Percentiles rank a stretch among this genome's conserved stretches.
These are phyloP conservation scores for Coffea humblotiana DNA, from an alignment of 305 asterid species.

Conservation along the genomic window DNA sequence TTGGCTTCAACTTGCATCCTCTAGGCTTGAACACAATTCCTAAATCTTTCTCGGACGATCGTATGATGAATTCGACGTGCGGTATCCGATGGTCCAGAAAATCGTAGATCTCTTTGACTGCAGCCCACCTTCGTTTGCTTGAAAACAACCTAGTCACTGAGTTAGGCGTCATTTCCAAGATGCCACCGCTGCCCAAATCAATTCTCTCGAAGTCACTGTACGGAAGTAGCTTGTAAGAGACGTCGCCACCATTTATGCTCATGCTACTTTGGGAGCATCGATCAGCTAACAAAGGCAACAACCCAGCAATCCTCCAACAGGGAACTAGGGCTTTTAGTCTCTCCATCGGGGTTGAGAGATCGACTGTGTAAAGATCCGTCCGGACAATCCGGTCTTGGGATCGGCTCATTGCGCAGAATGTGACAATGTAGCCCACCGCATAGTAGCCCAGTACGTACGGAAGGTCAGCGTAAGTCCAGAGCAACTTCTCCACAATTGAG, in stretches of 20 bases:
- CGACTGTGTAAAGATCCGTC: constrained; percentile 43
- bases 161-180: constrained; percentile 42
- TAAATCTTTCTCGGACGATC: constrained; percentile 39
- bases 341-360: constrained; percentile 36
- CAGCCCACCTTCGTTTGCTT: constrained; percentile 32
- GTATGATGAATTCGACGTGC: constrained; percentile 35
- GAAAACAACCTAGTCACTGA: constrained; percentile 26
- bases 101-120: constrained; percentile 43
- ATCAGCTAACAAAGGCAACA: constrained; percentile 40
- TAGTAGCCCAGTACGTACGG: constrained; percentile 47
- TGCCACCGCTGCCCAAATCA: constrained; percentile 35
- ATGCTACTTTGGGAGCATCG: constrained; percentile 22
- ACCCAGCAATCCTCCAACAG: constrained; percentile 42
- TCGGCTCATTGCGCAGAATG: constrained; percentile 44
- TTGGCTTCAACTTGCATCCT: constrained; percentile 35
- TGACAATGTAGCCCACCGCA: constrained; percentile 40
- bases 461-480: constrained; percentile 42
- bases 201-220: constrained; percentile 39
- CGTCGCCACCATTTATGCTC: constrained; percentile 7
- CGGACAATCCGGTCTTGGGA: constrained; percentile 38
- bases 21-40: constrained; percentile 45
- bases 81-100: constrained; percentile 43
- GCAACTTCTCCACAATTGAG: constrained; percentile 37
- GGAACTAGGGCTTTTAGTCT: constrained; percentile 46
- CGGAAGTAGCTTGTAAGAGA: constrained; percentile 13